These are phyloP conservation scores for Thermothelomyces thermophilus DNA, from an alignment of 2,329 filamentous ascomycete species.

Conservation along the genomic window DNA sequence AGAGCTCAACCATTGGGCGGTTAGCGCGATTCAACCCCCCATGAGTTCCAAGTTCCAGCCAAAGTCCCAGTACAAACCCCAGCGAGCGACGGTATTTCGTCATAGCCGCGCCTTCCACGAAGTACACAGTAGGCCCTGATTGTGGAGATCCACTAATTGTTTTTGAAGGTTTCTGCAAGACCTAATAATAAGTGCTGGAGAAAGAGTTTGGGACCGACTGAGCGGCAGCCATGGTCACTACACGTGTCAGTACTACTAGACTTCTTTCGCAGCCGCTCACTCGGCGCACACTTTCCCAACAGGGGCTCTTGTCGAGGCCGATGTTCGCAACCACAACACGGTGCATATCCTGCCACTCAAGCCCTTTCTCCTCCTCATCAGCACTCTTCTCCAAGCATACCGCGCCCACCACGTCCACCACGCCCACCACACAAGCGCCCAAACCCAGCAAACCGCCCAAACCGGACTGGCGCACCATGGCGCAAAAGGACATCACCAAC, in stretches of 20 bases:
- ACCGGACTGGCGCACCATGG: slow-evolving; percentile 20
- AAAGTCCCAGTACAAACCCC: too few relatives aligned
- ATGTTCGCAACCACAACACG: not conserved
- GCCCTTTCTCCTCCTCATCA: not conserved
- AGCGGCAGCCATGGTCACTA: slow-evolving; percentile 10
- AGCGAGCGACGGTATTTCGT: too few relatives aligned
- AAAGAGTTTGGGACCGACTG: too few relatives aligned
- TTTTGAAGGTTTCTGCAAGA: not conserved
- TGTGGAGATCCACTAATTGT: not conserved
- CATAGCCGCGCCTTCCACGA: not conserved
- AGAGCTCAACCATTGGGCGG: not conserved
- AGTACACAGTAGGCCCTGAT: not conserved
- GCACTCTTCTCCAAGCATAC: not conserved
- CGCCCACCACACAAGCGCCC: not conserved
- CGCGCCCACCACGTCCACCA: not conserved
- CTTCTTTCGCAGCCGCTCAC: slow-evolving; percentile 4
- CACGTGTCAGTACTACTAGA: slow-evolving; percentile 12
- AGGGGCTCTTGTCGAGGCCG: not conserved
- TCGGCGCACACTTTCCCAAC: slow-evolving; percentile 3
- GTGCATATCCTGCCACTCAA: not conserved
- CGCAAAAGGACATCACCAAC: slow-evolving; percentile 38
- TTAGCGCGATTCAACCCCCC: not conserved
- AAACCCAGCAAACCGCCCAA: not conserved
- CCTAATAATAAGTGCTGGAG: too few relatives aligned
- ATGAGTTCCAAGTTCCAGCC: too few relatives aligned